phyloP scores from a whole-genome alignment of 1,139 yeast genomes.

The Spathaspora sp. region DNA sequence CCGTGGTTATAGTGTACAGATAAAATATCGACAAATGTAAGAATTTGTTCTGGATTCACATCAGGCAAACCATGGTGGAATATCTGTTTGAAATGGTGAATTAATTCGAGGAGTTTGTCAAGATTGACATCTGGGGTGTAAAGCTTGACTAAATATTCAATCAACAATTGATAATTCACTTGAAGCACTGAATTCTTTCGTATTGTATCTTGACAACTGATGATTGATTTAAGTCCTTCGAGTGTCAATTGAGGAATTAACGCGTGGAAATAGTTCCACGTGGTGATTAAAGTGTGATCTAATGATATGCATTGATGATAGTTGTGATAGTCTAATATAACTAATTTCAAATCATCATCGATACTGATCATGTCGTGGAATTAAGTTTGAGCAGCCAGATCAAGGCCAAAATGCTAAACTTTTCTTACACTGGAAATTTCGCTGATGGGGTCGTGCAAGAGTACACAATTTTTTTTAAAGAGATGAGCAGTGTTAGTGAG shows the following conservation, averaged over 20 bases:
- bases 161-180: slow-evolving; percentile 4
- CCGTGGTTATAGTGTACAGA: not conserved
- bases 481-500: not conserved
- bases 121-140: slow-evolving; percentile 4
- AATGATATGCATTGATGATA: slow-evolving; percentile 10
- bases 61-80: slow-evolving; percentile 4
- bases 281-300: slow-evolving; percentile 7
- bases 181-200: slow-evolving; percentile 5
- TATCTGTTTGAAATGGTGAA: slow-evolving; percentile 5
- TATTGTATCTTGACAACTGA: slow-evolving; percentile 5
- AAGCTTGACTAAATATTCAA: slow-evolving; percentile 10
- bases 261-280: slow-evolving; percentile 10
- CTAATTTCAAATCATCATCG: slow-evolving; percentile 12
- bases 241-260: slow-evolving; percentile 9
- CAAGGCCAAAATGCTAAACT: not conserved
- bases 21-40: slow-evolving; percentile 4
- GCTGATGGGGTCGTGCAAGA: slow-evolving; percentile 1
- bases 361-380: slow-evolving; percentile 5
- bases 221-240: slow-evolving; percentile 4
- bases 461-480: not conserved
- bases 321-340: slow-evolving; percentile 12
- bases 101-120: slow-evolving; percentile 8
- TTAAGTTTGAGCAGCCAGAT: not conserved
- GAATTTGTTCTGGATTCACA: not conserved
- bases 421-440: not conserved